A percentile compares a stretch with the other conserved stretches of the same genome.
phyloP scores from a whole-genome alignment of 176 grass and related monocot genomes.

The Pharus latifolius region DNA sequence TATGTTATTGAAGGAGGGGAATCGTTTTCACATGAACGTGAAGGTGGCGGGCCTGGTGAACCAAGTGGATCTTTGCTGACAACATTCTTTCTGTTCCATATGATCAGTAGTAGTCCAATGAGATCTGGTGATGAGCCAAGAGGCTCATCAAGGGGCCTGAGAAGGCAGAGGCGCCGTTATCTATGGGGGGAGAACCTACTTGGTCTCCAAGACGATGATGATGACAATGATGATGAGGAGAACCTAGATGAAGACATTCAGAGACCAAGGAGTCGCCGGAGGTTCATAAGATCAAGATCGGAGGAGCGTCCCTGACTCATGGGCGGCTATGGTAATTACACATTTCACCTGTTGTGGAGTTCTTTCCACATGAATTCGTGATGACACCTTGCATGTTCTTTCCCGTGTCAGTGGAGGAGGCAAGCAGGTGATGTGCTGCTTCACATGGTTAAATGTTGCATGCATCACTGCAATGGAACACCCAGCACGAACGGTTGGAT shows the following conservation, averaged over 20 bases:
- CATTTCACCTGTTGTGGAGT: conserved; percentile 3
- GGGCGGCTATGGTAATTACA: conserved; percentile 7
- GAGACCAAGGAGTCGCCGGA: conserved; percentile 45
- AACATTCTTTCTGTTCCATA: conserved; percentile 61
- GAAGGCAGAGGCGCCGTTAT: conserved; percentile 58
- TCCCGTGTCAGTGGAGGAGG: conserved; percentile 2
- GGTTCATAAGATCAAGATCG: conserved; percentile 44
- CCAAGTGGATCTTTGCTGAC: conserved; percentile 45
- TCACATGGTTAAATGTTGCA: background rate
- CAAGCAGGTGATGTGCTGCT: background rate
- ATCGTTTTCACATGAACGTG: conserved; percentile 21
- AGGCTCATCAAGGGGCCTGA: conserved; percentile 25
- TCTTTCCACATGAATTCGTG: conserved; percentile 21
- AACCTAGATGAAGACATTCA: conserved; percentile 49
- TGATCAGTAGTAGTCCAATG: conserved; percentile 42
- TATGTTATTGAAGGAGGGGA: conserved; percentile 64
- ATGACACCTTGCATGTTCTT: conserved; percentile 10
- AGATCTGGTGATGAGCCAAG: conserved; percentile 43
- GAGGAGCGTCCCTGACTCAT: conserved; percentile 31
- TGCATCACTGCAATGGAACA: background rate
- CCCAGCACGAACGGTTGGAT: background rate
- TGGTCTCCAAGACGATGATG: conserved; percentile 50
- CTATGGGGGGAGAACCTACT: conserved; percentile 77
- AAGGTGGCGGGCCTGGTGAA: conserved; percentile 33
- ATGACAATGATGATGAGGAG: conserved; percentile 10